A percentile compares a stretch with the other conserved stretches of the same genome.
phyloP scores from a whole-genome alignment of 345 rosid species.

The Linum usitatissimum region DNA sequence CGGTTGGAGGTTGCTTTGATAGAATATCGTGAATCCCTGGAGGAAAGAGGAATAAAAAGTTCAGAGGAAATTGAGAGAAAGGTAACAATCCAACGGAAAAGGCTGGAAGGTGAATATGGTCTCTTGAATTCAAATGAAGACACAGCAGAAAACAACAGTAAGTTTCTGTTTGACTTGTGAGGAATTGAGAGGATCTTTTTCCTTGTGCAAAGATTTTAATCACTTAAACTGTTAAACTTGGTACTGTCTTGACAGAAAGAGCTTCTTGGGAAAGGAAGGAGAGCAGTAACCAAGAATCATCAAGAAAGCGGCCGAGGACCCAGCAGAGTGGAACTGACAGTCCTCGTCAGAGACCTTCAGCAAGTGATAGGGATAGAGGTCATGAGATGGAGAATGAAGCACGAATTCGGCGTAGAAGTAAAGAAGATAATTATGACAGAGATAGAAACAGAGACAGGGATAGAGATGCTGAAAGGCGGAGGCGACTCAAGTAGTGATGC shows the following conservation, averaged over 20 bases:
- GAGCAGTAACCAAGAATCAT: slow-evolving; percentile 47
- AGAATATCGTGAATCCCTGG: slow-evolving; percentile 90
- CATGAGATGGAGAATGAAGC: slow-evolving; percentile 41
- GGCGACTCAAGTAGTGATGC: slow-evolving; percentile 36
- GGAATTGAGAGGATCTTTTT: neutral
- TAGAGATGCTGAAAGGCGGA: slow-evolving; percentile 26
- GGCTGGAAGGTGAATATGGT: slow-evolving; percentile 71
- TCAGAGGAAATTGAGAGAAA: slow-evolving; percentile 83
- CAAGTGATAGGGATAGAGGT: slow-evolving; percentile 29
- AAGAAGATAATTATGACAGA: slow-evolving; percentile 37
- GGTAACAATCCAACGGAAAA: slow-evolving; percentile 63
- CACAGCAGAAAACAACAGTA: slow-evolving; percentile 28
- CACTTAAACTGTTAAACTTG: neutral
- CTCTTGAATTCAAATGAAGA: slow-evolving; percentile 32
- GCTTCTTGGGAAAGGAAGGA: slow-evolving; percentile 49
- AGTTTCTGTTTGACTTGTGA: neutral
- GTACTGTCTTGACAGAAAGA: slow-evolving; percentile 34
- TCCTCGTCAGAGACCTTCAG: slow-evolving; percentile 51
- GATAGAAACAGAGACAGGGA: slow-evolving; percentile 68
- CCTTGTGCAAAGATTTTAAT: neutral
- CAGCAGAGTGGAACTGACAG: slow-evolving; percentile 50
- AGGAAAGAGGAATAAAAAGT: slow-evolving; percentile 71
- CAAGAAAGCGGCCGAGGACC: slow-evolving; percentile 71
- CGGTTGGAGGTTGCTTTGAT: slow-evolving; percentile 86
- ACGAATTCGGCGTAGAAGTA: slow-evolving; percentile 41